Conservation (phyloP, 495 filamentous ascomycete genomes). For the Penicillium coffeae region DNA sequence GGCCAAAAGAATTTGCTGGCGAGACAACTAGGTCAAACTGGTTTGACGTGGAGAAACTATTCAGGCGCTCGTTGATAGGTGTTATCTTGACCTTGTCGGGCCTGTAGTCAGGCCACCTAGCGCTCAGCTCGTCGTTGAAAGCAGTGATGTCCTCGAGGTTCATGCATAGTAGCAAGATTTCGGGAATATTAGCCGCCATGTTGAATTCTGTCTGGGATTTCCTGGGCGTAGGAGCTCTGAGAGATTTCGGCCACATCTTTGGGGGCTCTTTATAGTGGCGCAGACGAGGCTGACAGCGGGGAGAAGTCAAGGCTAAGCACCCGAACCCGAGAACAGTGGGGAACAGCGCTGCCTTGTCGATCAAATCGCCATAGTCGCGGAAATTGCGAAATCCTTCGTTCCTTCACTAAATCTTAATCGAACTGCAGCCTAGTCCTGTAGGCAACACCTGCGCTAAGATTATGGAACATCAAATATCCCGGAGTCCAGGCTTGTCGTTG, state of each 20-base stretch:
- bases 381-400: too few relatives aligned
- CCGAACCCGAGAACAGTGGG: neutral
- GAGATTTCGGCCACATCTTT: too few relatives aligned
- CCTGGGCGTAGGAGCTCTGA: too few relatives aligned
- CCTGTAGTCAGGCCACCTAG: constrained; percentile 16
- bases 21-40: constrained; percentile 48
- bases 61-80: constrained; percentile 33
- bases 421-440: too few relatives aligned
- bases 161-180: constrained; percentile 39
- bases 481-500: too few relatives aligned
- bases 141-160: constrained; percentile 25
- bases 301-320: neutral
- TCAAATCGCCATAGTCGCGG: neutral
- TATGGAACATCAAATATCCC: too few relatives aligned
- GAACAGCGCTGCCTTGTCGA: neutral
- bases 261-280: neutral
- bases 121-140: constrained; percentile 22
- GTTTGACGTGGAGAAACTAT: constrained; percentile 18
- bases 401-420: too few relatives aligned
- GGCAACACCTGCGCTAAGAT: too few relatives aligned
- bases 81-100: constrained; percentile 24
- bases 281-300: neutral
- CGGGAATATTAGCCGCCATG: constrained; percentile 33
- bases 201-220: too few relatives aligned
- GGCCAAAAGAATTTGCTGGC: constrained; percentile 50